Evolutionary conservation across 2,329 filamentous ascomycete genomes (phyloP), one percentile per base, ranked within the genome.

Genomic region (Hypoxylon rubiginosum): DNA sequence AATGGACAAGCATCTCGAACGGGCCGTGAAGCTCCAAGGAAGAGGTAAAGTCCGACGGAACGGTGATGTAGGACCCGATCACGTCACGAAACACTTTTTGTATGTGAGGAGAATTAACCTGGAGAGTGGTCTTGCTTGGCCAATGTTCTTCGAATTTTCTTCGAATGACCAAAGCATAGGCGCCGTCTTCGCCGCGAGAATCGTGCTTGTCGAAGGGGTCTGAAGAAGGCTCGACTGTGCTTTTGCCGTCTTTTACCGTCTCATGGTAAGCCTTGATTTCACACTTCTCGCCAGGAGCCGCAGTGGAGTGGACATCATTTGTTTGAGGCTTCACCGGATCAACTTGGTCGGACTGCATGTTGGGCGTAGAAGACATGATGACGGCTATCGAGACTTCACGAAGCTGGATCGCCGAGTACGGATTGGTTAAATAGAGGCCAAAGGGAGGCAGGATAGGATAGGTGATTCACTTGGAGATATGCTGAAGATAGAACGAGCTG

Each of bases 51-150:
- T 75, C 73, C 0, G 74, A 73, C 0, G 73, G 63, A 8, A 76
- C 70, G 11, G 69, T 51, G 0, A 70, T 54, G 28, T 77, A 74
- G 1, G 67, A 68, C 7, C 66, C 54, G 48, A 76, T 52, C 17
- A 73, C 72, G 9, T 73, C 67, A 28, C 69, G 67, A 19, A 77
- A 75, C 10, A 71, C 71, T 32, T 70, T 63, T 10, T 73, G 70
- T n/a, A 77, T 70, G 11, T 72, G 54, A 0, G 73, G 72, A 5
- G 75, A 77, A 64, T 76, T 76, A 48, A 77, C 54, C 10, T 67
- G 67, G 41, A 76, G 58, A 1, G 46, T 70, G 19, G 66, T 72
- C 46, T 64, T 67, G 62, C 67, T 67, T 30, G 66, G 67, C 19
- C 56, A 43, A 4, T 69, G 62, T 10, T 71, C 54, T 34, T 68